Base-by-base conservation (phyloP, 495 filamentous ascomycete species). In the Pyrenula massariospora region DNA sequence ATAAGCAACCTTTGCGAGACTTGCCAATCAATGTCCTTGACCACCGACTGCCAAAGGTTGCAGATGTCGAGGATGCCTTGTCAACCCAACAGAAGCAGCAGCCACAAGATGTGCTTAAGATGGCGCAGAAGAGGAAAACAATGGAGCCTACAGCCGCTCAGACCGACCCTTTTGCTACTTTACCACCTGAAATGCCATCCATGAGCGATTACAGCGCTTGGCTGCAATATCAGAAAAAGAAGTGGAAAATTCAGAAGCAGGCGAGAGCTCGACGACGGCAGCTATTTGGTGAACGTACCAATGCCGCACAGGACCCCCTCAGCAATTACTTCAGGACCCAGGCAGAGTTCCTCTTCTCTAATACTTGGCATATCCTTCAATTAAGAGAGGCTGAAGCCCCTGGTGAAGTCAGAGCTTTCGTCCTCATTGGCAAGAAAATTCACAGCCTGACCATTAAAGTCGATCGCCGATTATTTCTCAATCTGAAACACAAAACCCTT, bases 211-310 rank as follows among this genome's bases (percentile, higher is more conserved):
- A 99, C 58, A 70, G 79, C 22, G 89, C 82, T 0, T 99, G 95
- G 74, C 70, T 99, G 51, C 78, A 86, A 65, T 99, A 99, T 63
- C 93, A 99, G 65, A 99, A 99, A 70, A 82, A 90, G 71, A 99
- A 99, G 67, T 99, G 93, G 93, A 96, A 90, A 71, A 87, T 99
- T 24, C 93, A 99, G 67, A 94, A 89, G 64, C 88, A 95, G 68
- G 91, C 93, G 48, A 81, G 92, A 48, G 78, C 85, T 62, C 86
- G 93, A 11, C 81, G 93, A 50, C 81, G 91, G 48, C 93, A 99
- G 64, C 75, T 97, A 2, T 99, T 97, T 63, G 93, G 93, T 25
- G 92, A 99, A 60, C 84, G 87, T 51, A 79, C 77, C 11, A 84
- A 81, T 59, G 74, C 80, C 50, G 77, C 82, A 21, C 70, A 73